These are phyloP conservation scores for Aspergillus bombycis DNA, from an alignment of 2,329 filamentous ascomycete species.

Conservation along the genomic window DNA sequence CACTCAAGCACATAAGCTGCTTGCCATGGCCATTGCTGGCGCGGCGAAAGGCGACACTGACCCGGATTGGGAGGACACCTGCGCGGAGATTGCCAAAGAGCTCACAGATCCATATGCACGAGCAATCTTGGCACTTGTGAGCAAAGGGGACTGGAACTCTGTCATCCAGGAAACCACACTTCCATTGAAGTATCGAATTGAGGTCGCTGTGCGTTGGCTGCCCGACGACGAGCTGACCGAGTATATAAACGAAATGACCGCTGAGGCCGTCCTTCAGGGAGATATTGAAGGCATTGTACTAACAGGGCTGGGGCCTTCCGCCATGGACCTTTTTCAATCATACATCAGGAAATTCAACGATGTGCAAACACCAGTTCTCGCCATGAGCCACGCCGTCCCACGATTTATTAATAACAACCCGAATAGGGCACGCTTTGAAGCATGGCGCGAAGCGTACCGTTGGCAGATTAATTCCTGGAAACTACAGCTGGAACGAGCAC, in stretches of 20 bases:
- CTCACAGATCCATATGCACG: conserved; percentile 64
- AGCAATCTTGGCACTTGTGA: conserved; percentile 63
- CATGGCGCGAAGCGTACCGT: conserved; percentile 66
- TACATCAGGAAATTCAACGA: conserved; percentile 64
- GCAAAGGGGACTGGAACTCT: conserved; percentile 61
- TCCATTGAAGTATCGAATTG: conserved; percentile 63
- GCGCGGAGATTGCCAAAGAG: conserved; percentile 64
- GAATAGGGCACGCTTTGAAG: conserved; percentile 56
- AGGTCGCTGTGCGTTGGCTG: conserved; percentile 60
- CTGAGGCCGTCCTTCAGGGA: conserved; percentile 55
- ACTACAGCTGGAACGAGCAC: conserved; percentile 61
- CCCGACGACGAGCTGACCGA: conserved; percentile 50
- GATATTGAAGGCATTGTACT: conserved; percentile 65
- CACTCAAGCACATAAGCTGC: conserved; percentile 58
- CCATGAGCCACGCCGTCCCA: conserved; percentile 61
- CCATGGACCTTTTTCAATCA: conserved; percentile 62
- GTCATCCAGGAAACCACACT: conserved; percentile 62
- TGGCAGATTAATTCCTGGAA: conserved; percentile 64
- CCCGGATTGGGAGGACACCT: conserved; percentile 63
- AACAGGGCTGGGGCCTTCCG: conserved; percentile 61
- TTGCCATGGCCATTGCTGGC: conserved; percentile 56
- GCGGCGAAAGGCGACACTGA: conserved; percentile 52
- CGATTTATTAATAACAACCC: conserved; percentile 59
- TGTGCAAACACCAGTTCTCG: conserved; percentile 64
- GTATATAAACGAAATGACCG: conserved; percentile 59